Conservation (phyloP, 129 eudicot species). For the Apium graveolens region DNA sequence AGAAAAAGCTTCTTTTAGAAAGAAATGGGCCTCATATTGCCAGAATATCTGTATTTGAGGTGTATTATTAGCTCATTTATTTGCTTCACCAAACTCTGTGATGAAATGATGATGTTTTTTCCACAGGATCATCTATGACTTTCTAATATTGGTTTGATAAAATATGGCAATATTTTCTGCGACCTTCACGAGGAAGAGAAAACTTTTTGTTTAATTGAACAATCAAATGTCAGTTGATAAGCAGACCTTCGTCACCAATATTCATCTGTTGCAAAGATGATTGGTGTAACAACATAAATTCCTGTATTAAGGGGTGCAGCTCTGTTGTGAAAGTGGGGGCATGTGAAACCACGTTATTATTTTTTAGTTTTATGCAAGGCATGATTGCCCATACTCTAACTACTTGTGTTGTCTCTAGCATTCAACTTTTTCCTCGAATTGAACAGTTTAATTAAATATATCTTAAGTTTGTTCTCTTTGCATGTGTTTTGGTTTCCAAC, state of each 20-base stretch:
- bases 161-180: background rate
- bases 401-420: background rate
- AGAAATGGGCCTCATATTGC: conserved; percentile 85
- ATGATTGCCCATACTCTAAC: background rate
- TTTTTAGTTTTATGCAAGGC: background rate
- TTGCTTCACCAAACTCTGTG: background rate
- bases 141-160: background rate
- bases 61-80: conserved; percentile 19
- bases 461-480: background rate
- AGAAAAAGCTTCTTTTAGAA: conserved; percentile 78
- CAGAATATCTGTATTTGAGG: conserved; percentile 85
- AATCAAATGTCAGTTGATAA: background rate
- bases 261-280: background rate
- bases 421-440: background rate
- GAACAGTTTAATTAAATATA: background rate
- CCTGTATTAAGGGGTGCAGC: background rate
- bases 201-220: background rate
- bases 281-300: background rate
- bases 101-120: background rate
- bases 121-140: background rate
- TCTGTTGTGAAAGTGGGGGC: background rate
- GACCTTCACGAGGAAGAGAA: background rate
- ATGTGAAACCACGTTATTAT: background rate
- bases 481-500: background rate
- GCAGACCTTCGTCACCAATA: background rate